Percentiles rank a stretch among this genome's conserved stretches.
These are phyloP conservation scores for Alternaria brassicicola DNA, from an alignment of 2,329 filamentous ascomycete genomes.

Conservation along the genomic window DNA sequence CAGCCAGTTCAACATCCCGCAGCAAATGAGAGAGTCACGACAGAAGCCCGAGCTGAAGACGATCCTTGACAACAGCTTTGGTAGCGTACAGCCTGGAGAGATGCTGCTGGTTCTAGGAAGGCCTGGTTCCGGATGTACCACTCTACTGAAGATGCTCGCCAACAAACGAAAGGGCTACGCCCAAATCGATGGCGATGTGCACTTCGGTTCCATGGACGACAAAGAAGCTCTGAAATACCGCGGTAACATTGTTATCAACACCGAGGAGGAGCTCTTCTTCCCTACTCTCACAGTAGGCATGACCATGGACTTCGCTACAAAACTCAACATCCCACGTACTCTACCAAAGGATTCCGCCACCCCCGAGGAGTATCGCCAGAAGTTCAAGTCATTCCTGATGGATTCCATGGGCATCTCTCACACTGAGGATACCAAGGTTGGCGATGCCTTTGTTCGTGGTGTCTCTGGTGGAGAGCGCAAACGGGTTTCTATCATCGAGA, in stretches of 20 bases:
- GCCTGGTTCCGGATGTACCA: slow-evolving; percentile 56
- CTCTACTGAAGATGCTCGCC: slow-evolving; percentile 71
- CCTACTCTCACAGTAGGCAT: slow-evolving; percentile 59
- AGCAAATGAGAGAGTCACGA: slow-evolving; percentile 50
- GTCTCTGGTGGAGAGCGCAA: slow-evolving; percentile 73
- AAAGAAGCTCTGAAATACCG: slow-evolving; percentile 79
- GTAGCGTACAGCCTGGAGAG: slow-evolving; percentile 70
- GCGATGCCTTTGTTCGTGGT: slow-evolving; percentile 69
- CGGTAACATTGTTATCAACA: slow-evolving; percentile 73
- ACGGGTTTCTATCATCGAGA: slow-evolving; percentile 71
- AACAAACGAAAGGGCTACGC: slow-evolving; percentile 62
- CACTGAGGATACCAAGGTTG: slow-evolving; percentile 69
- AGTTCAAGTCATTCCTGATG: slow-evolving; percentile 62
- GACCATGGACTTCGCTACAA: slow-evolving; percentile 62
- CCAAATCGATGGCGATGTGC: slow-evolving; percentile 70
- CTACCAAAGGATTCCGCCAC: slow-evolving; percentile 55
- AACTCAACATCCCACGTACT: slow-evolving; percentile 64
- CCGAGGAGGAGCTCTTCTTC: slow-evolving; percentile 61
- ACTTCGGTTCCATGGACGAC: slow-evolving; percentile 61
- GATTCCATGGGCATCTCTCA: slow-evolving; percentile 52
- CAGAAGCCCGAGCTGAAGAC: slow-evolving; percentile 59
- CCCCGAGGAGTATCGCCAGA: slow-evolving; percentile 54
- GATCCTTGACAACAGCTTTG: slow-evolving; percentile 68
- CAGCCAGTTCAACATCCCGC: slow-evolving; percentile 54
- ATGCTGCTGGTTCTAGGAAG: slow-evolving; percentile 75